phyloP scores from a whole-genome alignment of 2,329 filamentous ascomycete genomes.

The Trichoderma arundinaceum region DNA sequence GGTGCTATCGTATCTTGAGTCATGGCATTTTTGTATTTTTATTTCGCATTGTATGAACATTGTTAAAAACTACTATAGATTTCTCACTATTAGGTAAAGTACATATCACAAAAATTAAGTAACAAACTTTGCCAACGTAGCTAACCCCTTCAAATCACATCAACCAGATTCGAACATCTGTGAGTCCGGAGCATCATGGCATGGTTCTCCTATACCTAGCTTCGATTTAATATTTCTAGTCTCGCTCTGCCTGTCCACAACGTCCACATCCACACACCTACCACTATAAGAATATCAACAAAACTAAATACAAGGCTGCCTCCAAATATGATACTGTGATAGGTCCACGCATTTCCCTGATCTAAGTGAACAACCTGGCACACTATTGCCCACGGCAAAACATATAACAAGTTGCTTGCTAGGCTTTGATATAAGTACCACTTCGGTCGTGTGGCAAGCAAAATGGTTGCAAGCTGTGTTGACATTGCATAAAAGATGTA shows the following conservation, averaged over 20 bases:
- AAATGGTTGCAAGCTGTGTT: constrained; percentile 67
- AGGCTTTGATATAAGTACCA: constrained; percentile 74
- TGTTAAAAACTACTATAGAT: too few species aligned
- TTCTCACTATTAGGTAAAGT: constrained; percentile 47
- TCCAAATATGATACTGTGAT: constrained; percentile 69
- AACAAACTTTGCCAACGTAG: too few species aligned
- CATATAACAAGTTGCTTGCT: constrained; percentile 69
- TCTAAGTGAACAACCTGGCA: constrained; percentile 57
- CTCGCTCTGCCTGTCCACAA: constrained; percentile 52
- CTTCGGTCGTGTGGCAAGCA: constrained; percentile 66
- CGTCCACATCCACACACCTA: constrained; percentile 58
- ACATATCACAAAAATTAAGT: neutral
- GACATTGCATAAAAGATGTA: constrained; percentile 72
- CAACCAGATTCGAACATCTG: neutral
- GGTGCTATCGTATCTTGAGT: too few species aligned
- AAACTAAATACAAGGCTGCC: constrained; percentile 73
- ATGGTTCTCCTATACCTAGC: constrained; percentile 11
- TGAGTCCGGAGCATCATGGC: neutral
- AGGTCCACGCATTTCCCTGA: constrained; percentile 66
- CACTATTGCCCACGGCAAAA: constrained; percentile 73
- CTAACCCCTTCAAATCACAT: neutral
- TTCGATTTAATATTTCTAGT: constrained; percentile 45
- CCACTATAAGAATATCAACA: constrained; percentile 58
- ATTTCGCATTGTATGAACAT: too few species aligned
- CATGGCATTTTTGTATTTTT: too few species aligned